A percentile compares a stretch with the other conserved stretches of the same genome.
These are phyloP conservation scores for Kitagawia praeruptora DNA, from an alignment of 129 eudicot species.

Conservation along the genomic window DNA sequence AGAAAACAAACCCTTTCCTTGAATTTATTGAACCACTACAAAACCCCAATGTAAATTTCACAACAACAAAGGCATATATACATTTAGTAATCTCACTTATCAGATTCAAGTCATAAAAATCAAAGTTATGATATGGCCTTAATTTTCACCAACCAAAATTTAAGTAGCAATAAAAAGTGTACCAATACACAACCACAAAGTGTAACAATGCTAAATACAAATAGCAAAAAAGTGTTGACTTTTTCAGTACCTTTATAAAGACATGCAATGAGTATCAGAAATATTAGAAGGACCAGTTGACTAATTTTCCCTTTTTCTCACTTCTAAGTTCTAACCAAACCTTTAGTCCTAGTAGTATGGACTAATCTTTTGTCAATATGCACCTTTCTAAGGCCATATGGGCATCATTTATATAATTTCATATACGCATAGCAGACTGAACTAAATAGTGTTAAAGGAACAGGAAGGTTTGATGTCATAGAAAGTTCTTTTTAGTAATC, in stretches of 20 bases:
- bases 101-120: not conserved
- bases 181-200: not conserved
- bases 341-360: too few relatives aligned
- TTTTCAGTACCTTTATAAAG: not conserved
- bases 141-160: not conserved
- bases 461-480: not conserved
- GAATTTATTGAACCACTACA: not conserved
- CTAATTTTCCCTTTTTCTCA: not conserved
- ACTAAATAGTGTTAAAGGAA: not conserved
- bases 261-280: not conserved
- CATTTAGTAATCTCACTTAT: not conserved
- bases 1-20: not conserved
- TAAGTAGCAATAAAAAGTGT: not conserved
- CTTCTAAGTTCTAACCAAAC: not conserved
- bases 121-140: not conserved
- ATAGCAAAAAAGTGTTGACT: conserved; percentile 1
- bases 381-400: too few relatives aligned
- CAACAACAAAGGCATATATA: not conserved
- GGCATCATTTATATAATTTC: too few relatives aligned
- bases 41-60: not conserved
- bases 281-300: conserved; percentile 1
- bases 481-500: not conserved
- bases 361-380: too few relatives aligned
- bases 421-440: not conserved
- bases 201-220: not conserved